These are phyloP conservation scores for Aspergillus fijiensis DNA, from an alignment of 2,329 filamentous ascomycete genomes.

Conservation along the genomic window DNA sequence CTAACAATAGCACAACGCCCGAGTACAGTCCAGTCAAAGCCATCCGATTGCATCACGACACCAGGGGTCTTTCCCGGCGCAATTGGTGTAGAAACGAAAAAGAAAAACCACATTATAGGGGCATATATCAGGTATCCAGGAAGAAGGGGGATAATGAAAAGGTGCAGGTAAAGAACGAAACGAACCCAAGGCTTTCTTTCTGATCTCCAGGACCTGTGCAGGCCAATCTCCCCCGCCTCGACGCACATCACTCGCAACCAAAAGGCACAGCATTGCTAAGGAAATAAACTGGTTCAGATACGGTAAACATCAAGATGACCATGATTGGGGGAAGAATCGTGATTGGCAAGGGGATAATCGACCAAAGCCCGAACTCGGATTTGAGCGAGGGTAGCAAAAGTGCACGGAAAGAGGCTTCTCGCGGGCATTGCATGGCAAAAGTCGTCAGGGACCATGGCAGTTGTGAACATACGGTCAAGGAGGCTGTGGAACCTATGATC, in stretches of 20 bases:
- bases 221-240: conserved; percentile 10
- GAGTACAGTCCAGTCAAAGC: conserved; percentile 6
- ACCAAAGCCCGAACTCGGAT: conserved; percentile 13
- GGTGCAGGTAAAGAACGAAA: conserved; percentile 18
- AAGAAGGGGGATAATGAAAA: conserved; percentile 15
- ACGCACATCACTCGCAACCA: conserved; percentile 18
- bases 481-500: background rate
- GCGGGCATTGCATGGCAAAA: background rate
- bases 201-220: conserved; percentile 20
- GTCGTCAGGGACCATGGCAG: conserved; percentile 7
- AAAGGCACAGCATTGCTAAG: conserved; percentile 20
- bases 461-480: background rate
- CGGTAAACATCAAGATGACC: conserved; percentile 26
- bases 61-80: conserved; percentile 6
- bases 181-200: conserved; percentile 14
- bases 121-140: conserved; percentile 24
- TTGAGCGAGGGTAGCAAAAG: conserved; percentile 5
- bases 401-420: conserved; percentile 4
- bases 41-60: conserved; percentile 10
- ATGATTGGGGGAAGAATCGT: conserved; percentile 11
- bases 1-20: conserved; percentile 8
- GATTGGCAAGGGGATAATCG: conserved; percentile 5
- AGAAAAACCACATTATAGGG: conserved; percentile 21
- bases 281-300: conserved; percentile 17
- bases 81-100: conserved; percentile 13